Percentiles rank a stretch among this genome's conserved stretches.
Evolutionary conservation across 2,329 filamentous ascomycete genomes (phyloP).

Genomic region (Colletotrichum godetiae): DNA sequence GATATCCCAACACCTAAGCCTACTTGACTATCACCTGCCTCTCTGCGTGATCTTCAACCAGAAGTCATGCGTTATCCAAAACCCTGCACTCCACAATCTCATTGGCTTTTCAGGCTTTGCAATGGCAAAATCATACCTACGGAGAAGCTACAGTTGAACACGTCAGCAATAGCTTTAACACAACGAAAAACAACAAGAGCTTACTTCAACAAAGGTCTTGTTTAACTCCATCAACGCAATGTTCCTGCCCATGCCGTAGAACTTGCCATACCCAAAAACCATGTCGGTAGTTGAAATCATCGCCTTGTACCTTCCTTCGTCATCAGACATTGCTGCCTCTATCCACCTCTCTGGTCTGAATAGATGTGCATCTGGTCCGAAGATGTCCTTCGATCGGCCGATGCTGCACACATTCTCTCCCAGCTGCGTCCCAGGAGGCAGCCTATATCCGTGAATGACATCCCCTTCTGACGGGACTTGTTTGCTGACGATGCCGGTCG

Average conservation of each 20-base stretch:
- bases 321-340: slow-evolving; percentile 41
- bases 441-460: slow-evolving; percentile 46
- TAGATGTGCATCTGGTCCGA: slow-evolving; percentile 55
- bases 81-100: slow-evolving; percentile 35
- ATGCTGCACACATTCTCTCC: slow-evolving; percentile 54
- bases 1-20: too few species aligned
- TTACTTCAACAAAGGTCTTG: slow-evolving; percentile 56
- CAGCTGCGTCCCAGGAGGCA: slow-evolving; percentile 51
- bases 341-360: slow-evolving; percentile 64
- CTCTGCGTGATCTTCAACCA: slow-evolving; percentile 36
- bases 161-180: fast-evolving
- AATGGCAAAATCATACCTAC: slow-evolving; percentile 38
- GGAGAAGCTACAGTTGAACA: slow-evolving; percentile 34
- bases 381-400: slow-evolving; percentile 51
- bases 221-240: slow-evolving; percentile 57
- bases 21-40: background rate
- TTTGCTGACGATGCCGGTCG: slow-evolving; percentile 61
- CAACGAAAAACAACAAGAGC: slow-evolving; percentile 38
- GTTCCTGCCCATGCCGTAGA: slow-evolving; percentile 55
- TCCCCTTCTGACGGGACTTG: slow-evolving; percentile 56
- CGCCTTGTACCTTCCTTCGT: slow-evolving; percentile 41
- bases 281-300: slow-evolving; percentile 53
- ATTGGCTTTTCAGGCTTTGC: slow-evolving; percentile 36
- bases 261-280: slow-evolving; percentile 55
- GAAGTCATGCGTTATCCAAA: slow-evolving; percentile 41